A percentile compares a stretch with the other conserved stretches of the same genome.
These are phyloP conservation scores for Tuber borchii DNA, from an alignment of 495 filamentous ascomycete species.

Conservation along the genomic window DNA sequence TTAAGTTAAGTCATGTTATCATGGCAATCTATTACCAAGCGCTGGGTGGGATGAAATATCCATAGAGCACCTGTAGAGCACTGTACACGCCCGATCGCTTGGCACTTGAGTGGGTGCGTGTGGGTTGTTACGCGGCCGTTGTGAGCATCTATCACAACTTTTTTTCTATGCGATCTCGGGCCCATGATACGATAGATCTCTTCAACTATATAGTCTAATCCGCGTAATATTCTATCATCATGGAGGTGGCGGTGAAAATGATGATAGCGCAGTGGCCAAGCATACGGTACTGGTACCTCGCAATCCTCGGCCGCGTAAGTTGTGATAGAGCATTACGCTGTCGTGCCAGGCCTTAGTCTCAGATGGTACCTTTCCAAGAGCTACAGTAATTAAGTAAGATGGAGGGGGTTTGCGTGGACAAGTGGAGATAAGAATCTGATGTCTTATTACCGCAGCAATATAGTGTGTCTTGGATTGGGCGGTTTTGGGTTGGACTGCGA, in stretches of 20 bases:
- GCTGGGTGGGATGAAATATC: background rate
- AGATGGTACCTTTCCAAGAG: background rate
- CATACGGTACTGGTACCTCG: background rate
- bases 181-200: background rate
- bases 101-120: background rate
- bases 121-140: background rate
- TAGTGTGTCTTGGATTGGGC: background rate
- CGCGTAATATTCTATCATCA: background rate
- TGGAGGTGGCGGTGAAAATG: conserved; percentile 44
- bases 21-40: background rate
- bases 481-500: background rate
- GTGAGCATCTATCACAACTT: background rate
- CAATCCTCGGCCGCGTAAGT: background rate
- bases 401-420: background rate
- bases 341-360: background rate
- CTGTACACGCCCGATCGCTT: background rate
- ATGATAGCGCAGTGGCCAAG: conserved; percentile 26
- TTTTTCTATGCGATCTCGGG: background rate
- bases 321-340: background rate
- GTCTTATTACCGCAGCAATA: background rate
- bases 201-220: background rate
- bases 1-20: background rate
- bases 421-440: background rate
- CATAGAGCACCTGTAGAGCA: too few relatives aligned
- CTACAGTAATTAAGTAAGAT: background rate